A percentile compares a stretch with the other conserved stretches of the same genome.
These are phyloP conservation scores for Lippia alba DNA, from an alignment of 305 asterid species.

Conservation along the genomic window DNA sequence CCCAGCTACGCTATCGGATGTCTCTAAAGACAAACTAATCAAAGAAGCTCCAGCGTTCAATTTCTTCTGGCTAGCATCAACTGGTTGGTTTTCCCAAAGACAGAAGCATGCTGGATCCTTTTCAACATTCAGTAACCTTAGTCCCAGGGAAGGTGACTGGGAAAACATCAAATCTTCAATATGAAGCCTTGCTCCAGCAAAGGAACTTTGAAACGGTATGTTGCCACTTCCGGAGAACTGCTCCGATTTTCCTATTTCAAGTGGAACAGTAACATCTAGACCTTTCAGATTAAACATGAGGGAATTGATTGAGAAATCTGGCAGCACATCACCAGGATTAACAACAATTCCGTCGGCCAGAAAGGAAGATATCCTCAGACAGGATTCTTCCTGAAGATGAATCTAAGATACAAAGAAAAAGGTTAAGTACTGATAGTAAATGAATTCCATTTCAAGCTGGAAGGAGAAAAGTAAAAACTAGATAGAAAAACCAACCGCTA, in stretches of 20 bases:
- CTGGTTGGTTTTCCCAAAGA: conserved; percentile 92
- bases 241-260: conserved; percentile 53
- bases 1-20: conserved; percentile 46
- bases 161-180: conserved; percentile 75
- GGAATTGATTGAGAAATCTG: conserved; percentile 79
- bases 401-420: conserved; percentile 58
- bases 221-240: conserved; percentile 43
- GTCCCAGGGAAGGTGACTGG: conserved; percentile 80
- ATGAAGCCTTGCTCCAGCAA: conserved; percentile 90
- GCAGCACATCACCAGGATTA: conserved; percentile 67
- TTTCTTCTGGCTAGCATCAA: conserved; percentile 97
- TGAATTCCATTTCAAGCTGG: not conserved
- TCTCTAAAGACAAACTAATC: conserved; percentile 80
- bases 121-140: conserved; percentile 76
- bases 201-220: conserved; percentile 57
- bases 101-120: conserved; percentile 97
- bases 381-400: conserved; percentile 98
- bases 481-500: conserved; percentile 60
- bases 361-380: conserved; percentile 91
- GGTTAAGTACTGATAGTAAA: conserved; percentile 27
- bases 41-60: conserved; percentile 68
- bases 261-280: conserved; percentile 78
- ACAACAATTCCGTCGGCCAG: conserved; percentile 91
- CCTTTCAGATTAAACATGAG: conserved; percentile 67
- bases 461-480: conserved; percentile 9